Conservation (phyloP, 179 eudicot genomes). For the Drosera spatulata region DNA sequence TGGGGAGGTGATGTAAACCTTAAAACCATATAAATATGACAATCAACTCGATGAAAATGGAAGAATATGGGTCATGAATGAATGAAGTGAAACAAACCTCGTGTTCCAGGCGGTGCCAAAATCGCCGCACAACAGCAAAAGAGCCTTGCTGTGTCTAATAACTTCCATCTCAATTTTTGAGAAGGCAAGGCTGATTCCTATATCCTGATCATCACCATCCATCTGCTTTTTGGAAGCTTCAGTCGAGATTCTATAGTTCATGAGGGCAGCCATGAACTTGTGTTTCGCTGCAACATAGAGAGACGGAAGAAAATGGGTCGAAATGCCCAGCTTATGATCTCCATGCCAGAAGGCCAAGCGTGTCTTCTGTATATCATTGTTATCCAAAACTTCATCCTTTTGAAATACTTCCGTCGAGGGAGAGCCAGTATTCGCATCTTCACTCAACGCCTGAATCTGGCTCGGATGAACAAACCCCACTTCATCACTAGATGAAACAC, state of each 20-base stretch:
- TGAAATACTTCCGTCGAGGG: slow-evolving; percentile 12
- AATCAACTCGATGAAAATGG: not conserved
- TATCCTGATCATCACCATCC: slow-evolving; percentile 4
- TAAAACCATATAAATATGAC: too few species aligned
- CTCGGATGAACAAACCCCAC: slow-evolving; percentile 79
- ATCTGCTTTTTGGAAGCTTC: slow-evolving; percentile 9
- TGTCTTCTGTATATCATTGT: slow-evolving; percentile 6
- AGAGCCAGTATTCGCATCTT: slow-evolving; percentile 19
- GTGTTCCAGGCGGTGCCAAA: slow-evolving; percentile 92
- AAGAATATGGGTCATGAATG: not conserved
- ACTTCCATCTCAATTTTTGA: slow-evolving; percentile 37
- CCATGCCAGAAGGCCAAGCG: slow-evolving; percentile 48
- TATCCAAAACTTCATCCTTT: slow-evolving; percentile 5
- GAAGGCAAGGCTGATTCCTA: slow-evolving; percentile 11
- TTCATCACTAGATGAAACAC: slow-evolving; percentile 50
- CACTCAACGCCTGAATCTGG: slow-evolving; percentile 43
- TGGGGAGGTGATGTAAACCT: too few species aligned
- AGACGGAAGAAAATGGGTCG: slow-evolving; percentile 45
- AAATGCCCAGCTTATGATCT: slow-evolving; percentile 80
- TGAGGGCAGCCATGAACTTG: slow-evolving; percentile 38
- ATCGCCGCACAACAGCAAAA: slow-evolving; percentile 72
- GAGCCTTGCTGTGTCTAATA: slow-evolving; percentile 72
- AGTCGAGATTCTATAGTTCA: slow-evolving; percentile 21
- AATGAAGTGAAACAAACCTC: slow-evolving; percentile 32
- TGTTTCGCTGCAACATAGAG: slow-evolving; percentile 51